phyloP scores from a whole-genome alignment of 106 monocot genomes.

The Acorus calamus region DNA sequence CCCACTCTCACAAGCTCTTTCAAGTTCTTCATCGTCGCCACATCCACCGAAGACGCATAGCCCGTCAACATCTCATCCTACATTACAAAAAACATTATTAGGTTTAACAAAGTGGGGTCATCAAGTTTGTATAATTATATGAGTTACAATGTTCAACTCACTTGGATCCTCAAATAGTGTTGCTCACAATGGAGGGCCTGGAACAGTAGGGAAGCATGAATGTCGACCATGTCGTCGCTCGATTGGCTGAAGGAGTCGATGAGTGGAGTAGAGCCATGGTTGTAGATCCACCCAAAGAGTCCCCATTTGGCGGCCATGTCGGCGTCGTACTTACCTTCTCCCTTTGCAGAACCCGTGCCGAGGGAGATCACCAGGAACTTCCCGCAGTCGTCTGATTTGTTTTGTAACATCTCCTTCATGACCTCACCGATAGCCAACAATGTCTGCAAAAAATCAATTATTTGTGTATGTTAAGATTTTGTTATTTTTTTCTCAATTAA shows the following conservation, averaged over 20 bases:
- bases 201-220: constrained; percentile 29
- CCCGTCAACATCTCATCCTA: too few relatives aligned
- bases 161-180: constrained; percentile 41
- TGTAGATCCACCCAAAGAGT: constrained; percentile 28
- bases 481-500: too few relatives aligned
- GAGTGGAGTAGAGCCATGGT: constrained; percentile 17
- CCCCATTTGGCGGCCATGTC: constrained; percentile 22
- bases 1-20: too few relatives aligned
- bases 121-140: too few relatives aligned
- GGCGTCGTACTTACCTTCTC: constrained; percentile 23
- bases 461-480: too few relatives aligned
- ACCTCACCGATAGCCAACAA: constrained; percentile 11
- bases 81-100: too few relatives aligned
- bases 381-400: constrained; percentile 16
- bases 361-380: constrained; percentile 34
- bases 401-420: constrained; percentile 8
- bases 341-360: constrained; percentile 20
- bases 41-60: too few relatives aligned
- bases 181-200: constrained; percentile 18
- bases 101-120: too few relatives aligned
- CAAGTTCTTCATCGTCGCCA: too few relatives aligned
- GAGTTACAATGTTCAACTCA: too few relatives aligned
- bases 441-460: too few relatives aligned
- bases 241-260: constrained; percentile 27
- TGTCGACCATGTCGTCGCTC: constrained; percentile 42